These are phyloP conservation scores for Debaryomyces robertsiae DNA, from an alignment of 1,139 yeast species.

Conservation along the genomic window DNA sequence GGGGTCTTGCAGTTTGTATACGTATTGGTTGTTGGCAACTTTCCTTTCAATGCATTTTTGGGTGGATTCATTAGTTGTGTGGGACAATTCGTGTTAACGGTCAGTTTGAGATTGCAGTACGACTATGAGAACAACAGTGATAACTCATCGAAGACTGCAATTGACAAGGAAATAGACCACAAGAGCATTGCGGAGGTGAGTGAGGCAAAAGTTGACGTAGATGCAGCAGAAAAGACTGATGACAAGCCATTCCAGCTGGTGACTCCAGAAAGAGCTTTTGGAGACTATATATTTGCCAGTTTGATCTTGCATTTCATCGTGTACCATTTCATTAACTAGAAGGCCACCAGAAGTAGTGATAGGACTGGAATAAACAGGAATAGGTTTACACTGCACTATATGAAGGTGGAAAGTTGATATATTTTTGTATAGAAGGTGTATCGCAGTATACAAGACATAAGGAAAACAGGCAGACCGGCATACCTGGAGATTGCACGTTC, in stretches of 20 bases:
- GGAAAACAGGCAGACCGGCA: not conserved
- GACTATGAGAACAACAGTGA: slow-evolving; percentile 21
- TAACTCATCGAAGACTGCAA: slow-evolving; percentile 10
- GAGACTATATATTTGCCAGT: slow-evolving; percentile 87
- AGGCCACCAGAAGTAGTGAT: slow-evolving; percentile 1
- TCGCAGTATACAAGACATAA: too few species aligned
- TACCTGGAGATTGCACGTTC: too few species aligned
- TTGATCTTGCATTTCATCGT: slow-evolving; percentile 86
- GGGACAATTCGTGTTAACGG: slow-evolving; percentile 91
- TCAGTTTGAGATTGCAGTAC: slow-evolving; percentile 74
- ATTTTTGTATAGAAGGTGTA: too few species aligned
- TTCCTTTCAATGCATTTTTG: slow-evolving; percentile 95
- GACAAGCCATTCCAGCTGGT: slow-evolving; percentile 50
- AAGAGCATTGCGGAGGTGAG: slow-evolving; percentile 11
- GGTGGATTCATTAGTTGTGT: slow-evolving; percentile 93
- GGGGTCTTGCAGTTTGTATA: slow-evolving; percentile 81
- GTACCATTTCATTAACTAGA: slow-evolving; percentile 82
- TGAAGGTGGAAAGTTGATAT: too few species aligned
- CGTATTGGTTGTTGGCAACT: slow-evolving; percentile 77
- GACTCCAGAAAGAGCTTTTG: slow-evolving; percentile 80
- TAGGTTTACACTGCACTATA: too few species aligned
- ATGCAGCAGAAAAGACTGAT: slow-evolving; percentile 16
- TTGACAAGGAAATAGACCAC: slow-evolving; percentile 5
- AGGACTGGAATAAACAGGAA: too few species aligned
- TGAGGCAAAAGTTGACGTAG: slow-evolving; percentile 14